Conservation (phyloP, 176 grass and related monocot species). For the Poa annua region DNA sequence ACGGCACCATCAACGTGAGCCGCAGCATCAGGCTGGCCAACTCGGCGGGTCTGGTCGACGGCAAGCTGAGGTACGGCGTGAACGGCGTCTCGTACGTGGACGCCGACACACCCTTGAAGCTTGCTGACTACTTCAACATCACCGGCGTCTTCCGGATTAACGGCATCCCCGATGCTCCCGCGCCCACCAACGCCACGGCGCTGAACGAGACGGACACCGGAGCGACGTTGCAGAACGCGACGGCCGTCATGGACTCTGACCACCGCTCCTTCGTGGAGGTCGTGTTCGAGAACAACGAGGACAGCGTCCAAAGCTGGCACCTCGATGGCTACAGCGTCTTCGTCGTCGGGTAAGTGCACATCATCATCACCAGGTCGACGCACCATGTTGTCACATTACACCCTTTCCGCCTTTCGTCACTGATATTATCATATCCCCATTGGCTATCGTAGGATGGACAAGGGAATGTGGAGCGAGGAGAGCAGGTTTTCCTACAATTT, state of each 20-base stretch:
- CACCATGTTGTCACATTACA: neutral
- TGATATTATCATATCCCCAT: neutral
- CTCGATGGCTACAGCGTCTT: conserved; percentile 80
- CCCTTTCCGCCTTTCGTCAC: no score
- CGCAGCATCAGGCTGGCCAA: conserved; percentile 71
- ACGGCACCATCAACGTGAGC: conserved; percentile 78
- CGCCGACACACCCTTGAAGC: conserved; percentile 82
- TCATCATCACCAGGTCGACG: neutral
- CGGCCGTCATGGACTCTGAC: conserved; percentile 81
- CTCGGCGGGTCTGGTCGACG: conserved; percentile 50
- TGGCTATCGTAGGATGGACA: conserved; percentile 63
- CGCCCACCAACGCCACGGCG: neutral
- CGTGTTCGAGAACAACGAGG: conserved; percentile 75
- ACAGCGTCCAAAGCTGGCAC: conserved; percentile 79
- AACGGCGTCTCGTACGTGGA: conserved; percentile 81
- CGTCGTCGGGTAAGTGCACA: conserved; percentile 68
- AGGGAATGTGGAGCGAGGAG: conserved; percentile 60
- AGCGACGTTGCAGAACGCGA: conserved; percentile 38
- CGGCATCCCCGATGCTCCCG: conserved; percentile 58
- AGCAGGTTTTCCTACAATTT: conserved; percentile 80
- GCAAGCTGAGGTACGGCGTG: conserved; percentile 70
- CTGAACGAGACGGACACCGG: conserved; percentile 28
- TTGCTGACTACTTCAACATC: conserved; percentile 86
- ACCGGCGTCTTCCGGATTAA: conserved; percentile 66
- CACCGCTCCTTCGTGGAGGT: conserved; percentile 72